A percentile compares a stretch with the other conserved stretches of the same genome.
Conservation (phyloP, 2,329 filamentous ascomycete species). For the Hypoxylon sp. region DNA sequence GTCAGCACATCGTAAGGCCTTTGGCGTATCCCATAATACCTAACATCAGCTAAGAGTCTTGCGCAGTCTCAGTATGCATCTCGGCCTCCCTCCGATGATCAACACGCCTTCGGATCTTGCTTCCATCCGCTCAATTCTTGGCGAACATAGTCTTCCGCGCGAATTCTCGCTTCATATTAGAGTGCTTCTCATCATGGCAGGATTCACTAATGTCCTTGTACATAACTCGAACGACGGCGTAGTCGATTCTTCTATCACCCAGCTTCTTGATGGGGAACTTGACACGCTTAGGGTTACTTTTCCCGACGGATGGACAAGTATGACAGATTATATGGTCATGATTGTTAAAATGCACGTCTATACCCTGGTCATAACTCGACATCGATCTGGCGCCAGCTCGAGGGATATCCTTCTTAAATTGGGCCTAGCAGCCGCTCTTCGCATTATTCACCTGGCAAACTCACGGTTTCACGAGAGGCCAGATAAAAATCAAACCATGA, state of each 20-base stretch:
- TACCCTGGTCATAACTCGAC: conserved; percentile 48
- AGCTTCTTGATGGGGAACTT: conserved; percentile 52
- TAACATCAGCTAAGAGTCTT: conserved; percentile 9
- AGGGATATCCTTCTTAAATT: conserved; percentile 50
- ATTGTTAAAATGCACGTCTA: conserved; percentile 53
- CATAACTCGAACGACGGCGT: conserved; percentile 49
- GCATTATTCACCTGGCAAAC: conserved; percentile 51
- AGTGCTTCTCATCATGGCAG: conserved; percentile 48
- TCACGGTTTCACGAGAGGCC: conserved; percentile 37
- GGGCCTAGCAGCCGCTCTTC: conserved; percentile 49
- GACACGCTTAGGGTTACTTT: conserved; percentile 46
- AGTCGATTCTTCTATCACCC: conserved; percentile 51
- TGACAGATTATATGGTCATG: conserved; percentile 48
- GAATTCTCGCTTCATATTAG: conserved; percentile 50
- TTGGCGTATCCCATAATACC: conserved; percentile 1
- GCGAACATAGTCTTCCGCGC: conserved; percentile 45
- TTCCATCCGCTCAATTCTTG: conserved; percentile 45
- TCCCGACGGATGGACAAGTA: conserved; percentile 48
- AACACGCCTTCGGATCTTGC: conserved; percentile 50
- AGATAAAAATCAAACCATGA: conserved; percentile 32
- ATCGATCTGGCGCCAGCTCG: conserved; percentile 39
- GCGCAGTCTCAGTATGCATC: conserved; percentile 52
- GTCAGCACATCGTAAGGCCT: conserved; percentile 50
- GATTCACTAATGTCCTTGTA: conserved; percentile 50
- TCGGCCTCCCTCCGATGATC: conserved; percentile 50